Conservation (phyloP, 1,139 yeast genomes). For the Diutina neorugosa region DNA sequence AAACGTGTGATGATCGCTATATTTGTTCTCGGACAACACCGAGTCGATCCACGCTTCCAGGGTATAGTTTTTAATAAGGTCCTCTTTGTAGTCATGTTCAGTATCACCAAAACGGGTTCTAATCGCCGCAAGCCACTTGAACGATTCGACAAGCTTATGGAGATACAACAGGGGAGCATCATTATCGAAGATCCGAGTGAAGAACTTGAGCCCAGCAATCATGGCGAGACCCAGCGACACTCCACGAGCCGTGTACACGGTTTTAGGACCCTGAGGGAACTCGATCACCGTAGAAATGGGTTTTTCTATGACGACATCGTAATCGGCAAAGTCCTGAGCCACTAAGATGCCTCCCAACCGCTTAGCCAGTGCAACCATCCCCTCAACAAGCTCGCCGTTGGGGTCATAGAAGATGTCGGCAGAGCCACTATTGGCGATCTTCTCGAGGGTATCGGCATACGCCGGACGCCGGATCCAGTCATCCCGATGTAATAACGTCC, state of each 20-base stretch:
- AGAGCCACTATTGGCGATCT: slow-evolving; percentile 65
- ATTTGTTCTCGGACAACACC: slow-evolving; percentile 32
- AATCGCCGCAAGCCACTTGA: slow-evolving; percentile 90
- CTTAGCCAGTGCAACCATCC: slow-evolving; percentile 34
- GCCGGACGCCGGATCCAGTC: slow-evolving; percentile 29
- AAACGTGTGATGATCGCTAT: slow-evolving; percentile 42
- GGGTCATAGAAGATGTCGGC: slow-evolving; percentile 76
- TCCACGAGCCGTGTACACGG: slow-evolving; percentile 60
- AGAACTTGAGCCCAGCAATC: slow-evolving; percentile 60
- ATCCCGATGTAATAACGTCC: slow-evolving; percentile 10
- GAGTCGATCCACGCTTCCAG: slow-evolving; percentile 41
- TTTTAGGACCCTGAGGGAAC: slow-evolving; percentile 28
- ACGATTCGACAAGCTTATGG: slow-evolving; percentile 68
- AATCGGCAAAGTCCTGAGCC: slow-evolving; percentile 49
- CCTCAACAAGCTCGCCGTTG: slow-evolving; percentile 53
- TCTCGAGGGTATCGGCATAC: slow-evolving; percentile 53
- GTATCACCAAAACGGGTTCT: slow-evolving; percentile 73
- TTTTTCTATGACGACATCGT: slow-evolving; percentile 39
- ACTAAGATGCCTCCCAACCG: slow-evolving; percentile 51
- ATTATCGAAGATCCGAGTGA: slow-evolving; percentile 13
- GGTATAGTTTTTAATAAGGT: slow-evolving; percentile 20
- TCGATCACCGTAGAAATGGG: slow-evolving; percentile 38
- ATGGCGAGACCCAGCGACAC: slow-evolving; percentile 80
- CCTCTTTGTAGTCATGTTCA: slow-evolving; percentile 11
- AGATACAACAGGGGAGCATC: slow-evolving; percentile 18